Base-by-base conservation (phyloP, 345 rosid species). In the Acer negundo region DNA sequence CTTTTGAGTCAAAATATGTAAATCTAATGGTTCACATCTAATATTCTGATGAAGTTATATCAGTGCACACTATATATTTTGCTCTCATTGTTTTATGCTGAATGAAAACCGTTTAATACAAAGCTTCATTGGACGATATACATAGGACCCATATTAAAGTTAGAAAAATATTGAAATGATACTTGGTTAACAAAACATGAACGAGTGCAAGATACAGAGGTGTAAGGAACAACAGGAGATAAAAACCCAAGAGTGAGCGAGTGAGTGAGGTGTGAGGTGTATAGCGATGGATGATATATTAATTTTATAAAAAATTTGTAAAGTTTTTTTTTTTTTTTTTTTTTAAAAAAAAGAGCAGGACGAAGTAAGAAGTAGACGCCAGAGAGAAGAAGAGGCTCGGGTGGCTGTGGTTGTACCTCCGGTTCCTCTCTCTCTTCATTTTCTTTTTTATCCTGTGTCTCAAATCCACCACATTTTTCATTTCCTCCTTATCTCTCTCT, bases 371-470 rank as follows among this genome's bases (percentile, higher is more conserved):
- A 75, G 81, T 19, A 23, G 77, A 61, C 49, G 76, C 38, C 81
- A 79, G 79, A 24, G 67, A 44, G 47, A 61, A 51, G 81, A 71
- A 74, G 86, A 79, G 83, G 74, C 77, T 76, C 88, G 90, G 90
- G 92, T 83, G 92, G 90, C 73, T 74, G 77, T 62, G 68, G 51
- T 73, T 73, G 58, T 17, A 23, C 24, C 46, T 84, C 76, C 82
- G 76, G 72, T 80, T 59, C 81, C 77, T 80, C 69, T 40, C 83
- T 78, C 74, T 46, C 49, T 42, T 31, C 12, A 59, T 49, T 19
- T 84, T 61, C 74, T 17, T 67, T 42, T 80, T 82, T 87, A 84
- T 87, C 86, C 78, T 77, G 77, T 78, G 77, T 78, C n/a, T 20
- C 78, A 74, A 79, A 26, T 70, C 82, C 83, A 74, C 82, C 83